Base-by-base conservation (phyloP, 108 stramenopile species). In the Fragilariopsis cylindrus region DNA sequence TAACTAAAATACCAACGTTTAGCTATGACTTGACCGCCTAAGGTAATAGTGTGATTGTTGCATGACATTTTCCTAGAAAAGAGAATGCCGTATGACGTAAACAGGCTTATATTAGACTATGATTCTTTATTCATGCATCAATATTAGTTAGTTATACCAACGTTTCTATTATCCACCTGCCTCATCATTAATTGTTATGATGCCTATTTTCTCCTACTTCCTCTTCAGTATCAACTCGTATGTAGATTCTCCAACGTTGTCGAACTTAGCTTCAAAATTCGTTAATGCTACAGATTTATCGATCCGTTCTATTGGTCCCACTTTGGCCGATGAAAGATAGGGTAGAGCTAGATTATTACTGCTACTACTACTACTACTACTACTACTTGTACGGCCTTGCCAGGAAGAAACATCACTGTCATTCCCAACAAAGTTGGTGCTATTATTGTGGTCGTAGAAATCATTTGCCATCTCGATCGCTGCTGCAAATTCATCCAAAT, bases 401-500 rank as follows among this genome's bases (percentile, higher is more conserved):
- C 56, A 30, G 30, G 30, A 30, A 30, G 30, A 30, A 30, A 30
- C 2, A n/a, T 53, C 52, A 53, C 12, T 53, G 15, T 15, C 12
- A n/a, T 12, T 15, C 4, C 15, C 19, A 39, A 0, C 40, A 42
- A 30, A 18, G 12, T 46, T 7, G 12, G 41, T 46, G 5, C n/a
- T 48, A 45, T 65, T 4, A 13, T 13, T 45, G 52, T n/a, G 15
- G 5, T 65, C 65, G 65, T 65, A 65, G 0, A 46, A 65, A 12
- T 65, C 65, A 45, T 65, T 48, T 11, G 65, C 65, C 12, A 65
- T 65, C 4, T 65, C 65, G 47, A 65, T 19, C 21, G 88, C 85
- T 7, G 50, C 18, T 3, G 76, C 80, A 64, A 94, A 92, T 68
- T 94, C 93, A n/a, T 84, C 71, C 71, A 94, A 71, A 60, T 92